These are phyloP conservation scores for Ogataea corticis DNA, from an alignment of 805 yeast genomes.

Conservation along the genomic window DNA sequence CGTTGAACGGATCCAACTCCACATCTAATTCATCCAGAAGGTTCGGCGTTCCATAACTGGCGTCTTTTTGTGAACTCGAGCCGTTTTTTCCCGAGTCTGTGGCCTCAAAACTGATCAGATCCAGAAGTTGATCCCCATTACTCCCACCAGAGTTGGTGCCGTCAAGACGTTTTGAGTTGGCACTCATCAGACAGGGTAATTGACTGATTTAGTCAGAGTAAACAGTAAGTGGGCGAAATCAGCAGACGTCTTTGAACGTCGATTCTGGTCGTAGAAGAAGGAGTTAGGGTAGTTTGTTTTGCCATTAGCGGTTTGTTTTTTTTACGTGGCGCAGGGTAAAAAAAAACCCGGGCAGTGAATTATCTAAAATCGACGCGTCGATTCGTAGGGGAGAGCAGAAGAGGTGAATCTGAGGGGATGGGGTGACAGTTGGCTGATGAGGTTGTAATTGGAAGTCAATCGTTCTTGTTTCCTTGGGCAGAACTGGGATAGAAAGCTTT, in stretches of 20 bases:
- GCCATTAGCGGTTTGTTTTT: not conserved
- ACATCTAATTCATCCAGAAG: conserved; percentile 1
- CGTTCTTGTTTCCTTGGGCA: too few species aligned
- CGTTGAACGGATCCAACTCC: conserved; percentile 18
- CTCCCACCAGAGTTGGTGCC: not conserved
- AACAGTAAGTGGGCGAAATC: too few species aligned
- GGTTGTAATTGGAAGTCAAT: too few species aligned
- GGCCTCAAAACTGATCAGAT: conserved; percentile 7
- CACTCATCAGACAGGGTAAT: not conserved
- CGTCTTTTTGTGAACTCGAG: not conserved
- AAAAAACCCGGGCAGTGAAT: too few species aligned
- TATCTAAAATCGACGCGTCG: not conserved
- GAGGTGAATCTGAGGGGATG: too few species aligned
- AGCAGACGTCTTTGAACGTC: not conserved
- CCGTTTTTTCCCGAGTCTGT: not conserved
- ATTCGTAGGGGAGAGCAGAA: too few species aligned
- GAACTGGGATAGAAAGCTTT: too few species aligned
- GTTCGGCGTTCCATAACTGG: not conserved
- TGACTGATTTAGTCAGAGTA: too few species aligned
- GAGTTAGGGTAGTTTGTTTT: not conserved
- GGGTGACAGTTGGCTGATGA: too few species aligned
- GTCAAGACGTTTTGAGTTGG: not conserved
- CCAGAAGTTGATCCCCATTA: conserved; percentile 2
- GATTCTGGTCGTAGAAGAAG: not conserved
- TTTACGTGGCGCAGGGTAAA: conserved; percentile 1